Evolutionary conservation across 441 rosid genomes (phyloP), one percentile per base, ranked within the genome.

Genomic region (Gossypium gossypioides): DNA sequence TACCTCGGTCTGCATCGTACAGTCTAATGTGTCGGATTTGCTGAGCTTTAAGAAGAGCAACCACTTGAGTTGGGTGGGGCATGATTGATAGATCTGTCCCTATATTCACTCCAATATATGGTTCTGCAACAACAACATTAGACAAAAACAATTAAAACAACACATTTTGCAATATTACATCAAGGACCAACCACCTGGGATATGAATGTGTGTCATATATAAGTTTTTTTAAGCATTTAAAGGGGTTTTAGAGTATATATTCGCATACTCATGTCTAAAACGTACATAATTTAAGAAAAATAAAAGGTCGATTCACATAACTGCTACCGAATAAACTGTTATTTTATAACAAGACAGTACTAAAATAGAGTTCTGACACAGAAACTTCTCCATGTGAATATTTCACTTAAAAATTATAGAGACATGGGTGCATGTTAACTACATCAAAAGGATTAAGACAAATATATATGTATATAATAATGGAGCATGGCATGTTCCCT

Each of bases 91-190:
- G 61, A 10, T 56, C 61, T 21, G 61, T 56, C 12, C 61, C 61
- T 56, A 56, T 56, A 56, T 56, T 56, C 61, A 56, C 61, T 3
- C 61, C 61, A 22, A 57, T 61, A 24, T 73, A 81, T n/a, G 78
- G 78, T 68, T 71, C 84, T 81, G 78, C 69, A 62, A 50, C 69
- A 62, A 50, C n/a, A 48, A 75, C 42, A 27, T 51, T 27, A 25
- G 21, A 6, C 32, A 8, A 22, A 58, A 71, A 57, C 0, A 24
- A 42, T 37, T 25, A 52, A 22, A 8, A 9, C n/a, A 57, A 57
- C 34, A 57, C 16, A 57, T 12, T 22, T 56, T 21, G 18, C 64
- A 59, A 4, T 58, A 9, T 32, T 5, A 32, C 7, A 32, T 32
- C 37, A 32, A 32, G 37, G 37, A 32, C 37, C 37, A 32, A 5